These are phyloP conservation scores for Pseudopyrenochaeta lycopersici DNA, from an alignment of 2,329 filamentous ascomycete species.

Conservation along the genomic window DNA sequence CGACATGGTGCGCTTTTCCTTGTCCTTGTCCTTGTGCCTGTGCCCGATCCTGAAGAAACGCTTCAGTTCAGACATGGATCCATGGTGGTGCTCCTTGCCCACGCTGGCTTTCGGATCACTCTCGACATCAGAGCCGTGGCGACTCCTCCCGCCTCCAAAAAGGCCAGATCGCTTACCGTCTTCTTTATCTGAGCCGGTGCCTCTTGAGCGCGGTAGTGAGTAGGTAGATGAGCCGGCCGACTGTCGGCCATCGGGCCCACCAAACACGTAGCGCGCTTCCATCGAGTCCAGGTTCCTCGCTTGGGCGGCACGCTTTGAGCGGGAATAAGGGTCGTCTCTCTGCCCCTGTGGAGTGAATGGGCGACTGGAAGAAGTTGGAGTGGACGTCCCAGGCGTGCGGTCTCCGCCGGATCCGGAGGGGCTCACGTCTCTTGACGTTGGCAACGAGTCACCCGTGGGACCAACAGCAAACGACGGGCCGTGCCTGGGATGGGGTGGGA, in stretches of 20 bases:
- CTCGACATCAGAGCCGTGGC: slow-evolving; percentile 55
- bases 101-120: slow-evolving; percentile 33
- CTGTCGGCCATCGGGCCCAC: slow-evolving; percentile 73
- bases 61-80: slow-evolving; percentile 94
- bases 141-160: slow-evolving; percentile 59
- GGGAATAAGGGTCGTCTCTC: slow-evolving; percentile 85
- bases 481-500: slow-evolving; percentile 58
- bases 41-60: slow-evolving; percentile 90
- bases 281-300: slow-evolving; percentile 71
- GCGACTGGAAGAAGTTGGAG: slow-evolving; percentile 69
- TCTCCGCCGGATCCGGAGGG: slow-evolving; percentile 67
- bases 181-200: slow-evolving; percentile 46
- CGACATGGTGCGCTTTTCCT: slow-evolving; percentile 66
- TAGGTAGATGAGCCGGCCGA: slow-evolving; percentile 42
- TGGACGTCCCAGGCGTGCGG: slow-evolving; percentile 60
- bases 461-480: slow-evolving; percentile 66
- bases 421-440: slow-evolving; percentile 66
- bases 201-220: slow-evolving; percentile 56
- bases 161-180: slow-evolving; percentile 64
- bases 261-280: slow-evolving; percentile 86
- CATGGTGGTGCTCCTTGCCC: slow-evolving; percentile 60
- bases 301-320: slow-evolving; percentile 77
- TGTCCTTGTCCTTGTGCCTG: slow-evolving; percentile 61
- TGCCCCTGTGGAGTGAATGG: slow-evolving; percentile 83
- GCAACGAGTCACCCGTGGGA: slow-evolving; percentile 62